Base-by-base conservation (phyloP, 331 rosid species). In the Quercus phellos region DNA sequence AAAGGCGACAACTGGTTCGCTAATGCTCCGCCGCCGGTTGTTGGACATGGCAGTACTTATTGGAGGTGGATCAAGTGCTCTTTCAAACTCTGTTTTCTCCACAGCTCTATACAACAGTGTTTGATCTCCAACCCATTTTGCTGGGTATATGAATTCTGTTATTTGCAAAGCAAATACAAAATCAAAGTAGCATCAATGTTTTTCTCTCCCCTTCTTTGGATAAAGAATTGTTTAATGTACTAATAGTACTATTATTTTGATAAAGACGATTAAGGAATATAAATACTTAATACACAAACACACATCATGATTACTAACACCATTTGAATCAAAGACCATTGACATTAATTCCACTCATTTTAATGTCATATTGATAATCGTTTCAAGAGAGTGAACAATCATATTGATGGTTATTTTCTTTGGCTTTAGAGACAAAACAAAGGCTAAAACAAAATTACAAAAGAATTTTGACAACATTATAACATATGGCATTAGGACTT, bases 111-210 rank as follows among this genome's bases (percentile, higher is more conserved):
- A 95, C 58, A 93, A 53, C 43, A 89, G 22, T 30, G 91, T 93
- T 84, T 95, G 94, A 81, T 91, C 98, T 83, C 99, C 97, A 71
- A 92, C 97, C 99, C 98, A 95, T 59, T 78, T 86, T 51, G 85
- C 89, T 34, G 99, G 99, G 83, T 93, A 95, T 87, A 95, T 86
- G 58, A 95, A 93, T 75, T 92, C 96, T 92, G 88, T 72, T 4
- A 10, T 73, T 63, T 35, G 43, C 76, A 60, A 55, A 29, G 51
- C 24, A 55, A 13, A 51, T 50, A 17, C 38, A 26, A 32, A 68
- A 59, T 58, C 2, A 38, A 13, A 4, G 53, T 16, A 27, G 27
- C 63, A 17, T 63, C 43, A 22, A 46, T 46, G 4, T 46, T 46
- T 46, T 46, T 46, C 14, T 11, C 13, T 46, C 51, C 51, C 51